A percentile compares a stretch with the other conserved stretches of the same genome.
Evolutionary conservation across 75 land plant genomes (phyloP).

Genomic region (Picea sitchensis): DNA sequence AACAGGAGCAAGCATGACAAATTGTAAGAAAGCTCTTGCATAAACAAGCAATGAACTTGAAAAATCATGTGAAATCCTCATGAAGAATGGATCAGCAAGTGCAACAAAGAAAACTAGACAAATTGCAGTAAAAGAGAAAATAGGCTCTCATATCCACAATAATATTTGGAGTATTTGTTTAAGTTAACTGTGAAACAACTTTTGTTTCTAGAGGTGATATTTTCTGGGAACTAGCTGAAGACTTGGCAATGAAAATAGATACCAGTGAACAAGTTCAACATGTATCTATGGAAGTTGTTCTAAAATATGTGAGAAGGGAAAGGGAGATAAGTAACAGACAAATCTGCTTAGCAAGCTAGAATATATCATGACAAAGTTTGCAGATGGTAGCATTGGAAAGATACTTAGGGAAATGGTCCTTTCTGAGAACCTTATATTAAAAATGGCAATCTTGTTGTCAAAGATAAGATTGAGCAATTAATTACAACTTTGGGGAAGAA

Average conservation of each 20-base stretch:
- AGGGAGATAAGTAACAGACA: conserved; percentile 86
- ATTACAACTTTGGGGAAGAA: conserved; percentile 91
- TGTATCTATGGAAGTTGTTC: conserved; percentile 63
- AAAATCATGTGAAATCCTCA: conserved; percentile 81
- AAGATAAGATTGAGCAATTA: conserved; percentile 80
- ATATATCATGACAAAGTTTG: conserved; percentile 74
- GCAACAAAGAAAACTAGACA: conserved; percentile 92
- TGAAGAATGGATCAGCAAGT: conserved; percentile 95
- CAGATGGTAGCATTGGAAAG: conserved; percentile 86
- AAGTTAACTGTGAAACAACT: conserved; percentile 97
- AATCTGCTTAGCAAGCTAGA: conserved; percentile 82
- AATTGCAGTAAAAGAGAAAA: conserved; percentile 79
- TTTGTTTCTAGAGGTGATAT: conserved; percentile 89
- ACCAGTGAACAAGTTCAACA: conserved; percentile 89
- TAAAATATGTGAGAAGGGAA: too few species aligned
- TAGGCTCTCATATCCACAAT: conserved; percentile 93
- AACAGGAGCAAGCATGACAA: conserved; percentile 99
- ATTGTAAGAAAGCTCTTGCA: conserved; percentile 88
- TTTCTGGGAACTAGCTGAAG: conserved; percentile 84
- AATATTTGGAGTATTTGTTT: conserved; percentile 79
- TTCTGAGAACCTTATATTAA: conserved; percentile 87
- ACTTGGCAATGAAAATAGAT: conserved; percentile 93
- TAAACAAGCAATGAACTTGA: conserved; percentile 67
- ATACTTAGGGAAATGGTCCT: conserved; percentile 70
- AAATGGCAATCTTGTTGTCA: conserved; percentile 72